A percentile compares a stretch with the other conserved stretches of the same genome.
Evolutionary conservation across 129 eudicot genomes (phyloP).

Genomic region (Helichrysum umbraculigerum): DNA sequence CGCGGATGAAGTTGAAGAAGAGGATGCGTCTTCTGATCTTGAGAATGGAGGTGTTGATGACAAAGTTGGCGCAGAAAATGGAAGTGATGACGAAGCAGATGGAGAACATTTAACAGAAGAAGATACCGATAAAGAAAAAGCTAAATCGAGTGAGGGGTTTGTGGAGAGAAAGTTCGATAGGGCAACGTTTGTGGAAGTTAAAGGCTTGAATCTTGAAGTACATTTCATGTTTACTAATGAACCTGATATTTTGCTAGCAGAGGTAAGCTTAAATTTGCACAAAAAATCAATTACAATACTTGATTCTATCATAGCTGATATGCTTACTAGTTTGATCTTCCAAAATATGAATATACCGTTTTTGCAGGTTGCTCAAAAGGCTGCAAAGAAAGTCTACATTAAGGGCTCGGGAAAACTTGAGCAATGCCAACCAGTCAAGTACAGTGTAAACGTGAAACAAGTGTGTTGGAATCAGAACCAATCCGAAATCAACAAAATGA

Average conservation of each 20-base stretch:
- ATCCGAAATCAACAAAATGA: constrained; percentile 27
- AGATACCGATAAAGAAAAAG: constrained; percentile 27
- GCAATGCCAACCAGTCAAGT: constrained; percentile 59
- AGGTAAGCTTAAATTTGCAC: constrained; percentile 45
- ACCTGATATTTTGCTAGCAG: constrained; percentile 76
- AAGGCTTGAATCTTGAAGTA: constrained; percentile 54
- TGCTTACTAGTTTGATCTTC: not conserved
- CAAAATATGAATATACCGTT: not conserved
- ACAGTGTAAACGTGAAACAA: constrained; percentile 64
- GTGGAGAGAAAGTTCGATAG: constrained; percentile 44
- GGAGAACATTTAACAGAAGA: constrained; percentile 30
- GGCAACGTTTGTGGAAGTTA: constrained; percentile 40
- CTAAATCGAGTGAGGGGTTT: constrained; percentile 22
- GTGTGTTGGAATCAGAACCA: constrained; percentile 59
- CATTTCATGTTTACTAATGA: constrained; percentile 64
- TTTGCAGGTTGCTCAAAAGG: constrained; percentile 69
- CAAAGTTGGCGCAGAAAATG: constrained; percentile 28
- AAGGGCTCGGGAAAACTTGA: constrained; percentile 72
- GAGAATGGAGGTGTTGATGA: constrained; percentile 31
- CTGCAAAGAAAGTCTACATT: constrained; percentile 72
- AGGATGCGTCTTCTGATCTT: constrained; percentile 36
- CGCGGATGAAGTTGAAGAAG: constrained; percentile 45
- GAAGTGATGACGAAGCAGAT: constrained; percentile 36
- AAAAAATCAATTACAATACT: not conserved
- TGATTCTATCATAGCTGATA: not conserved